Conservation (phyloP, 805 yeast species). For the Saturnispora dispora region DNA sequence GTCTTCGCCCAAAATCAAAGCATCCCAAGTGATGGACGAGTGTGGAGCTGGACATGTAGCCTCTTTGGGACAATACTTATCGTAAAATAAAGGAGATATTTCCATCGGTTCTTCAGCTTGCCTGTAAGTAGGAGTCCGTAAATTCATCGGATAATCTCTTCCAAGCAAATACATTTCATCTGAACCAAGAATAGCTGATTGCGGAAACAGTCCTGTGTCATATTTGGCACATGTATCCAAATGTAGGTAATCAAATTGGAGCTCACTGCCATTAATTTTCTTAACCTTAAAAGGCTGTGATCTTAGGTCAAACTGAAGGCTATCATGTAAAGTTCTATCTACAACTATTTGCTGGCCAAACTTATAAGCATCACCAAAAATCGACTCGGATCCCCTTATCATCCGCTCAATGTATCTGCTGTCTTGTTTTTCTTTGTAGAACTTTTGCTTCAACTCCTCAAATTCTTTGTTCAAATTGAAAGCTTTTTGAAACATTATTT, state of each 20-base stretch:
- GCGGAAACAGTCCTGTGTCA: background rate
- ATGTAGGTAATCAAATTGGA: conserved; percentile 15
- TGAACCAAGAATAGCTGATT: conserved; percentile 33
- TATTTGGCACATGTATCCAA: conserved; percentile 12
- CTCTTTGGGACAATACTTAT: conserved; percentile 17
- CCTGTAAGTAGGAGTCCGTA: conserved; percentile 35
- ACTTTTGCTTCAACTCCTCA: conserved; percentile 10
- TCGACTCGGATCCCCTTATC: background rate
- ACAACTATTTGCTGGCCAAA: background rate
- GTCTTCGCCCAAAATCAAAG: conserved; percentile 5
- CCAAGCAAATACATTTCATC: conserved; percentile 38
- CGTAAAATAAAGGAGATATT: conserved; percentile 26
- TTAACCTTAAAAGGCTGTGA: background rate
- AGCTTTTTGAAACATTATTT: background rate
- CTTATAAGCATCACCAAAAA: background rate
- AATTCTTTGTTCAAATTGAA: conserved; percentile 12
- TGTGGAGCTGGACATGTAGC: conserved; percentile 1
- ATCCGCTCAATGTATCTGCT: background rate
- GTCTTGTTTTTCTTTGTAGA: conserved; percentile 2
- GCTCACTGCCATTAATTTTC: background rate
- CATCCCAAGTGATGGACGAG: conserved; percentile 11
- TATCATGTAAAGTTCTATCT: background rate
- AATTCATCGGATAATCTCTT: conserved; percentile 29
- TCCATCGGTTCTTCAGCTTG: conserved; percentile 17
- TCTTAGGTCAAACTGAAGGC: background rate